These are phyloP conservation scores for Tilletia indica DNA, from an alignment of 1,284 basidiomycete genomes.

Conservation along the genomic window DNA sequence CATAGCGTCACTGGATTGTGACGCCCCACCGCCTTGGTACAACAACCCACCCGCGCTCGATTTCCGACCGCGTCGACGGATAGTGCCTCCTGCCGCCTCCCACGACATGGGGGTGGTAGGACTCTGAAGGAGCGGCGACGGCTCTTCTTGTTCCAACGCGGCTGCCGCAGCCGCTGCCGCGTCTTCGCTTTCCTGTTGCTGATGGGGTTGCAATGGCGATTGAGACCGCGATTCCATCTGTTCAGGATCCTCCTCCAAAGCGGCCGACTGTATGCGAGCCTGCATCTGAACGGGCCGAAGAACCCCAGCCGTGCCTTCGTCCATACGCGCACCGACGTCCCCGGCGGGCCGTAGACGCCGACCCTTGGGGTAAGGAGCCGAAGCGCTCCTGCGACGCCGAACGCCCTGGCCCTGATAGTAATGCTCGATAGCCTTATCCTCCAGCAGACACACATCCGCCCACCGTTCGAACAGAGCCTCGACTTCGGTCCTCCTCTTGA, in stretches of 20 bases:
- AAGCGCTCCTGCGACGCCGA: background rate
- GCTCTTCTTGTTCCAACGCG: background rate
- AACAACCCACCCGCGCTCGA: background rate
- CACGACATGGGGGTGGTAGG: background rate
- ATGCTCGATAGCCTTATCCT: no score
- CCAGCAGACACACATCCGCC: constrained; percentile 27
- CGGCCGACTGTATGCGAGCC: background rate
- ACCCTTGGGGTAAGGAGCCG: background rate
- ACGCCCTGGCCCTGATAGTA: background rate
- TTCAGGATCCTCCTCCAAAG: background rate
- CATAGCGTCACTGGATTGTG: background rate
- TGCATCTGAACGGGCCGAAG: constrained; percentile 8
- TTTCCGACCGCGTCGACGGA: background rate
- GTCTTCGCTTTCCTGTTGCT: no score
- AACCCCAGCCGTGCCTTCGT: background rate
- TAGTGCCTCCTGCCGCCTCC: background rate
- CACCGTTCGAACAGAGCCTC: constrained; percentile 58
- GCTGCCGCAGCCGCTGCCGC: background rate
- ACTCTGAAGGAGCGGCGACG: background rate
- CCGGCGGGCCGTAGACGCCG: background rate
- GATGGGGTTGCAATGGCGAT: no score
- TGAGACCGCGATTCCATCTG: background rate
- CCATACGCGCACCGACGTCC: background rate
- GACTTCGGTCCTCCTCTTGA: constrained; percentile 80
- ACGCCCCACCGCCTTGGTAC: background rate